Base-by-base conservation (phyloP, 2,329 filamentous ascomycete genomes). In the Xylariaceae sp. region DNA sequence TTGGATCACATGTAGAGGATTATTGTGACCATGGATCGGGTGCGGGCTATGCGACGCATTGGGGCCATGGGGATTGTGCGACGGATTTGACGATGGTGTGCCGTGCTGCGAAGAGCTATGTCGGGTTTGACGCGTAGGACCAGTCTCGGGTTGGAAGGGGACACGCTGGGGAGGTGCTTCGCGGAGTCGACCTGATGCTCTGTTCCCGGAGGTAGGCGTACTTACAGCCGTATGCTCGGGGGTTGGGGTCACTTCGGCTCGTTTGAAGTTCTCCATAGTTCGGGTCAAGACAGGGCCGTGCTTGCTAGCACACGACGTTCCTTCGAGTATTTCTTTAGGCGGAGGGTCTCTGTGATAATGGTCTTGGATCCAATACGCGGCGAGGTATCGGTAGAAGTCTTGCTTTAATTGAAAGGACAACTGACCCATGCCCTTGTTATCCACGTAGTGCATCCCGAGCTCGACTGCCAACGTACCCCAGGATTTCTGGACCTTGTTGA, bases 311-410 rank as follows among this genome's bases (percentile, higher is more conserved):
- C 88, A 86, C 33, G 81, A 68, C 28, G 59, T 56, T 43, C 89
- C 82, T 64, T 95, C 89, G 26, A 95, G 72, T 36, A 95, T 94
- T 55, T 94, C 87, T 53, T 86, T 89, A 4, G 89, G 88, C 13
- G 89, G 89, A 0, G 89, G 89, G 48, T 89, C 87, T 63, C 85
- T 82, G 40, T 82, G 78, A 66, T 90, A 85, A 32, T 89, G 68
- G 9, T 81, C 84, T 35, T 79, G 79, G 56, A 95, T 93, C 65
- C 95, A 89, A 64, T 86, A 95, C 2, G 89, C 89, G 11, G 85
- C 85, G 34, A 95, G 76, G 56, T 91, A 89, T 64, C 89, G 90
- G 71, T 94, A 94, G 68, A 93, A 95, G 48, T 86, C 82, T 42
- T 86, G 85, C 68, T 95, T 95, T 42, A 95, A 71, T 44, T 85